Evolutionary conservation across 805 yeast genomes (phyloP).

Genomic region (Metschnikowia colocasiae): DNA sequence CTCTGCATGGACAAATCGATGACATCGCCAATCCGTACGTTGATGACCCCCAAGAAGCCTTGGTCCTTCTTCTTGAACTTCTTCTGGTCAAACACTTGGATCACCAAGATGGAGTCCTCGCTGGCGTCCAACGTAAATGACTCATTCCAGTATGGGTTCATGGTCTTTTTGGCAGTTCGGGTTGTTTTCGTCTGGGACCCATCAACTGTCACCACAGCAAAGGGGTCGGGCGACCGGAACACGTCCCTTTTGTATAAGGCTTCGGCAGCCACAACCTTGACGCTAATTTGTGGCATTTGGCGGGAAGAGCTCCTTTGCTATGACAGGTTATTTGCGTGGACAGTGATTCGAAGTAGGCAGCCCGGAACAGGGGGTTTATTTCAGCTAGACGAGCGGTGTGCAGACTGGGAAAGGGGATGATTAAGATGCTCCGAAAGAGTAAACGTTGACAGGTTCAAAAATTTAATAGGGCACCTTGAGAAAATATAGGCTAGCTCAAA

Average conservation of each 20-base stretch:
- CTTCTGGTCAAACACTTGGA: constrained; percentile 95
- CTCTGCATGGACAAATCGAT: constrained; percentile 55
- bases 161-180: constrained; percentile 85
- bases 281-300: constrained; percentile 41
- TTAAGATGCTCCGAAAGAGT: background rate
- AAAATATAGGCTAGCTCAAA: constrained; percentile 4
- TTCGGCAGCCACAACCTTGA: constrained; percentile 91
- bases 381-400: background rate
- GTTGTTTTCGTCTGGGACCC: constrained; percentile 96
- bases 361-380: background rate
- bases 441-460: background rate
- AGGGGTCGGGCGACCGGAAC: constrained; percentile 95
- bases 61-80: constrained; percentile 98
- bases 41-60: constrained; percentile 95
- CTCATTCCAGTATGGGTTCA: constrained; percentile 98
- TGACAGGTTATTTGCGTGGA: background rate
- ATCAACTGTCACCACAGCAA: constrained; percentile 96
- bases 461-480: constrained; percentile 2
- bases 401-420: background rate
- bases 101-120: constrained; percentile 80
- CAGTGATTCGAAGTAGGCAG: background rate
- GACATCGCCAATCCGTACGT: constrained; percentile 84
- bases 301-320: constrained; percentile 3
- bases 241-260: constrained; percentile 93
- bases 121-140: constrained; percentile 72